Evolutionary conservation across 2,329 filamentous ascomycete genomes (phyloP).

Genomic region (Trichothecium roseum): DNA sequence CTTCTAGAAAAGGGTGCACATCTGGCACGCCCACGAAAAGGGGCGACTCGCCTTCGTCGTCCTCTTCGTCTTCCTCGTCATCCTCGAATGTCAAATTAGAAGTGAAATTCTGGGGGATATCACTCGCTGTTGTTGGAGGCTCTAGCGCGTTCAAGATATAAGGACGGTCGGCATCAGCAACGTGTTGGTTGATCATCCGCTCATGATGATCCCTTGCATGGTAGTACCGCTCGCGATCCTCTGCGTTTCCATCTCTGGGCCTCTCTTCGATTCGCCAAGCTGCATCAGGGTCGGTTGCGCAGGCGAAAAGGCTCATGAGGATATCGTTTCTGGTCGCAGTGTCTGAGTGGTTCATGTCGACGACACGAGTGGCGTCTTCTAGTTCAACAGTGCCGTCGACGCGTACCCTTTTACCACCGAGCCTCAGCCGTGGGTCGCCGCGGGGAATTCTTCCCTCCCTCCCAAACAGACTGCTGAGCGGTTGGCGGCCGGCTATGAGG

Average conservation of each 20-base stretch:
- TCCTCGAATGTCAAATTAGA: constrained; percentile 17
- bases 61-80: constrained; percentile 14
- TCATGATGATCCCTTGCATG: constrained; percentile 21
- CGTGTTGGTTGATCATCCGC: constrained; percentile 13
- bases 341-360: constrained; percentile 41
- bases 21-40: not conserved
- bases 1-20: not conserved
- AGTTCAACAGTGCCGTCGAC: constrained; percentile 55
- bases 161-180: constrained; percentile 21
- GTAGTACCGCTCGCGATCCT: constrained; percentile 14
- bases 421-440: constrained; percentile 43
- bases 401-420: constrained; percentile 57
- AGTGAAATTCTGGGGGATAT: constrained; percentile 29
- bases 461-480: constrained; percentile 64
- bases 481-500: constrained; percentile 63
- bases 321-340: constrained; percentile 50
- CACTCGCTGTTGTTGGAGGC: constrained; percentile 31
- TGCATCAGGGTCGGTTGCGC: constrained; percentile 14
- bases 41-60: constrained; percentile 5
- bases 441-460: constrained; percentile 59
- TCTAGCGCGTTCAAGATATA: constrained; percentile 35
- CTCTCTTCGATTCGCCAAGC: no score
- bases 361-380: constrained; percentile 31
- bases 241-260: no score
- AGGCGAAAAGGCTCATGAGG: constrained; percentile 41